Conservation (phyloP, 2,329 filamentous ascomycete species). For the Lomentospora prolificans region DNA sequence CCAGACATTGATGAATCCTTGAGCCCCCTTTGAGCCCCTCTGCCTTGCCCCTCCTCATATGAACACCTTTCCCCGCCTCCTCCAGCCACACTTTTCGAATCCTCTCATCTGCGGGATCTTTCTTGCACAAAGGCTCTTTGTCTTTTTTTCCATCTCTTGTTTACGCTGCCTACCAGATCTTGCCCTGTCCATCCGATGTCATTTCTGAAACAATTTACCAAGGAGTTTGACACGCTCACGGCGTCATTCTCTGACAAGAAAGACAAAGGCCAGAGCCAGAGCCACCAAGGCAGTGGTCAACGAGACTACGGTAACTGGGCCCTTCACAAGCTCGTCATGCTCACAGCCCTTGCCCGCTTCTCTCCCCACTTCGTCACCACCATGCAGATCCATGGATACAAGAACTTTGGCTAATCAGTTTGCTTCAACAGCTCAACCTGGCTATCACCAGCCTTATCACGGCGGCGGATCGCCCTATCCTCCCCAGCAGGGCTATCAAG, state of each 20-base stretch:
- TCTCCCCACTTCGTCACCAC: too few relatives aligned
- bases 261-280: constrained; percentile 16
- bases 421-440: constrained; percentile 6
- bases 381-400: too few relatives aligned
- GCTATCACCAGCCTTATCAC: constrained; percentile 8
- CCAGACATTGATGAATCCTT: background rate
- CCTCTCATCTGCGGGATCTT: background rate
- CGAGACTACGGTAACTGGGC: constrained; percentile 14
- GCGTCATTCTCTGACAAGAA: constrained; percentile 30
- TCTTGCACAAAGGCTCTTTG: background rate
- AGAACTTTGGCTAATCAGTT: too few relatives aligned
- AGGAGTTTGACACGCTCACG: constrained; percentile 36
- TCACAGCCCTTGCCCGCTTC: too few relatives aligned
- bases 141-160: background rate
- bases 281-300: background rate
- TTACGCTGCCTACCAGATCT: too few relatives aligned
- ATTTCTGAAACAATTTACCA: constrained; percentile 32
- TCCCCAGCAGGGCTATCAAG: constrained; percentile 7
- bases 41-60: background rate
- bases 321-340: too few relatives aligned
- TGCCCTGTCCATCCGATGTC: too few relatives aligned
- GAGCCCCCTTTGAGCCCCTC: background rate
- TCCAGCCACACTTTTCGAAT: too few relatives aligned
- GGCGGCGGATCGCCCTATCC: constrained; percentile 10
- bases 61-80: background rate